A percentile compares a stretch with the other conserved stretches of the same genome.
Conservation (phyloP, 306 rosid species). For the Vigna unguiculata region DNA sequence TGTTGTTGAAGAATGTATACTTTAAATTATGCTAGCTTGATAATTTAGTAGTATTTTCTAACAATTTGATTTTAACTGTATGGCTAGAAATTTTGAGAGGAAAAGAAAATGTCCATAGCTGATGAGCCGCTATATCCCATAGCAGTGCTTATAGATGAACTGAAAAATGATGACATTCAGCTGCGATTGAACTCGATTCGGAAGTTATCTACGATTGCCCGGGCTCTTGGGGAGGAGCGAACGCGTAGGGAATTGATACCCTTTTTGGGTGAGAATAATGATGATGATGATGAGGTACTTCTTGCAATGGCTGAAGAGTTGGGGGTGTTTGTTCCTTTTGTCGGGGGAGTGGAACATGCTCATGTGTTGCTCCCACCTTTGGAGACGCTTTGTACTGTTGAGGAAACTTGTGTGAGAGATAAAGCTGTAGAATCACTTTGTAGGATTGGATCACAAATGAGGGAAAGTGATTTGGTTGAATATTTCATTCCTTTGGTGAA, state of each 20-base stretch:
- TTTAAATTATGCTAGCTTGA: neutral
- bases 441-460: conserved; percentile 84
- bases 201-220: conserved; percentile 83
- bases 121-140: conserved; percentile 86
- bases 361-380: conserved; percentile 77
- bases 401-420: conserved; percentile 88
- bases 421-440: conserved; percentile 85
- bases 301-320: conserved; percentile 89
- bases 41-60: conserved; percentile 6
- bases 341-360: conserved; percentile 88
- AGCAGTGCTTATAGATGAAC: conserved; percentile 84
- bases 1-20: neutral
- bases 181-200: conserved; percentile 82
- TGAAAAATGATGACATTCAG: conserved; percentile 88
- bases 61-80: conserved; percentile 32
- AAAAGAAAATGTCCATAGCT: conserved; percentile 61
- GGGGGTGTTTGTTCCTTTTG: conserved; percentile 85
- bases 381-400: conserved; percentile 84
- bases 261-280: conserved; percentile 80
- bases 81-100: conserved; percentile 44
- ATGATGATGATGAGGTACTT: conserved; percentile 87
- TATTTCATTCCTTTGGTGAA: conserved; percentile 81
- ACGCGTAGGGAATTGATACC: conserved; percentile 84
- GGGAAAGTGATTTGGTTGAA: conserved; percentile 78
- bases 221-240: conserved; percentile 86